Conservation (phyloP, 1,284 basidiomycete genomes). For the Psilocybe mexicana region DNA sequence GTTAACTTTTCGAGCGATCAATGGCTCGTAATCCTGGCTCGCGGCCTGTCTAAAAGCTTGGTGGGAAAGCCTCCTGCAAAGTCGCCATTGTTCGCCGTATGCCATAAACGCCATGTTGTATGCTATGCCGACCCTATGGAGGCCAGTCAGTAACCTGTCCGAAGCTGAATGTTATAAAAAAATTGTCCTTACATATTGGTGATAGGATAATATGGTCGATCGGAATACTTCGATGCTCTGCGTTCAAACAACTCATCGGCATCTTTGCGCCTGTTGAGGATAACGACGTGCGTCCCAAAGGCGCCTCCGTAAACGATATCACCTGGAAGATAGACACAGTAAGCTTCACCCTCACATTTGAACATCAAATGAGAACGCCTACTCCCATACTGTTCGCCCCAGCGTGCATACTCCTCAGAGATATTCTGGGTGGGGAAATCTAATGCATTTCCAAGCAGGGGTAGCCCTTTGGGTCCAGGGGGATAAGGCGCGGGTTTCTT, state of each 20-base stretch:
- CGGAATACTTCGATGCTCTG: conserved; percentile 41
- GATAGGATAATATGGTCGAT: conserved; percentile 31
- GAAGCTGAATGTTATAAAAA: no score
- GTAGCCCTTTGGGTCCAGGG: conserved; percentile 26
- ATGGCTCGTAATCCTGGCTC: conserved; percentile 19
- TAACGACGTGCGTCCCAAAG: conserved; percentile 36
- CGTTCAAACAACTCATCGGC: conserved; percentile 42
- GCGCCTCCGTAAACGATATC: conserved; percentile 36
- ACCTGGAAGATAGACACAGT: conserved; percentile 20
- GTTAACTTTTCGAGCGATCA: conserved; percentile 25
- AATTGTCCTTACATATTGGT: conserved; percentile 18
- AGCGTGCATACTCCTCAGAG: conserved; percentile 24
- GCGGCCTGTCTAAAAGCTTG: conserved; percentile 28
- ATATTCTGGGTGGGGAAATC: conserved; percentile 24
- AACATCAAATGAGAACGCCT: neutral
- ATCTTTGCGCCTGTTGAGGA: conserved; percentile 38
- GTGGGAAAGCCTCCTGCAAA: conserved; percentile 27
- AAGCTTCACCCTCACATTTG: neutral
- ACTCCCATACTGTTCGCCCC: conserved; percentile 25
- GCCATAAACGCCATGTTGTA: conserved; percentile 27
- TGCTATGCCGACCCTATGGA: conserved; percentile 25
- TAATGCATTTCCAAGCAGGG: conserved; percentile 29
- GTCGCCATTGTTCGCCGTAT: conserved; percentile 30
- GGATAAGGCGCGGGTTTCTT: conserved; percentile 13
- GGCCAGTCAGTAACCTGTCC: neutral